These are phyloP conservation scores for Fusarium chaquense DNA, from an alignment of 2,329 filamentous ascomycete species.

Conservation along the genomic window DNA sequence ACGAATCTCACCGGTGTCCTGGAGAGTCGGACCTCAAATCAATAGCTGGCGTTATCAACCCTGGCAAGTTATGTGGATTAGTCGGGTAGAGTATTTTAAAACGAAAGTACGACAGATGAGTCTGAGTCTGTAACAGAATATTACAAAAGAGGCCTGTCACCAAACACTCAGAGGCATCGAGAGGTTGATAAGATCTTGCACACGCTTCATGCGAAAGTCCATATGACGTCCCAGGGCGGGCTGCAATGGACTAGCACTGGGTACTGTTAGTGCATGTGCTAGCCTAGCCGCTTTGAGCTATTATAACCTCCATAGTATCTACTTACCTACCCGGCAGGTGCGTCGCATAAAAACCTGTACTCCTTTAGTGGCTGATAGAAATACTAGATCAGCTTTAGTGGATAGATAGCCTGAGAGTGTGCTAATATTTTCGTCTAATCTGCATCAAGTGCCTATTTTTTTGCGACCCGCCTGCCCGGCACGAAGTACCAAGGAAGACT, in stretches of 20 bases:
- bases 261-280: neutral
- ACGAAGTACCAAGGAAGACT: neutral
- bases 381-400: no score
- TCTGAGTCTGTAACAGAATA: neutral
- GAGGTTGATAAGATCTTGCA: neutral
- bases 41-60: neutral
- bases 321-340: no score
- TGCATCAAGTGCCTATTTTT: no score
- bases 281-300: constrained; percentile 6
- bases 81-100: neutral
- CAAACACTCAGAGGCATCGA: neutral
- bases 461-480: neutral
- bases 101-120: neutral
- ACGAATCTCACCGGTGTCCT: neutral
- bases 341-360: no score
- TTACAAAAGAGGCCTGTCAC: neutral
- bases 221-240: constrained; percentile 32
- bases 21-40: neutral
- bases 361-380: no score
- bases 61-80: neutral
- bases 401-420: no score
- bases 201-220: constrained; percentile 39
- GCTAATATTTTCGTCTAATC: no score
- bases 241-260: neutral
- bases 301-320: no score